These are phyloP conservation scores for Acanthamoeba quina DNA, from an alignment of 208 protist genomes.

Conservation along the genomic window DNA sequence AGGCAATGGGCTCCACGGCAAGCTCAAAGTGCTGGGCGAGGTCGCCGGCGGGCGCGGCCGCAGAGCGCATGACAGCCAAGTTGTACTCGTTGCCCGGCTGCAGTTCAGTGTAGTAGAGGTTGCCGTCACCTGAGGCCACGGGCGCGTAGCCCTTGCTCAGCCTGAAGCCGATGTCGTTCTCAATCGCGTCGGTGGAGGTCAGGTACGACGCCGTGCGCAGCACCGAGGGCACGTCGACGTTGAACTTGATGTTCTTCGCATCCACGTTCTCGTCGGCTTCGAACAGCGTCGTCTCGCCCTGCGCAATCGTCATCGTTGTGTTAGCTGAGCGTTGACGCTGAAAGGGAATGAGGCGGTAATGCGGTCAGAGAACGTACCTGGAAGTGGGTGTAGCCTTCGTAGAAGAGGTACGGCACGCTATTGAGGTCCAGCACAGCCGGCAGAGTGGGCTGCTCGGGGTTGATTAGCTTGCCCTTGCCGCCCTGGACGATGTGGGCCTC, in stretches of 20 bases:
- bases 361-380: background rate
- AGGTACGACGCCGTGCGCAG: background rate
- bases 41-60: background rate
- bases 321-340: background rate
- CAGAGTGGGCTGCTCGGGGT: slow-evolving; percentile 45
- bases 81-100: background rate
- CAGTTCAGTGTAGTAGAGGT: slow-evolving; percentile 8
- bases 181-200: background rate
- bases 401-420: slow-evolving; percentile 52
- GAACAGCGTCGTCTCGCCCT: slow-evolving; percentile 34
- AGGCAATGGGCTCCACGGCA: slow-evolving; percentile 7
- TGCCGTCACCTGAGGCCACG: background rate
- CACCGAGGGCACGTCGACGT: background rate
- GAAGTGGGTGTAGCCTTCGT: slow-evolving; percentile 58
- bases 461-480: background rate
- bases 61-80: background rate
- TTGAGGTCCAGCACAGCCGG: slow-evolving; percentile 62
- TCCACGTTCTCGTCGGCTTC: background rate
- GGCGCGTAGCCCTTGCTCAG: background rate
- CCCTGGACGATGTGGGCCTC: slow-evolving; percentile 47
- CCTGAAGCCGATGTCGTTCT: background rate
- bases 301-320: background rate
- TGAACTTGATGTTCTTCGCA: slow-evolving; percentile 42
- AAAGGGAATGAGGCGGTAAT: background rate
- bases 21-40: slow-evolving; percentile 29